phyloP scores from a whole-genome alignment of 2,329 filamentous ascomycete species.

The Aspergillus brunneoviolaceus region DNA sequence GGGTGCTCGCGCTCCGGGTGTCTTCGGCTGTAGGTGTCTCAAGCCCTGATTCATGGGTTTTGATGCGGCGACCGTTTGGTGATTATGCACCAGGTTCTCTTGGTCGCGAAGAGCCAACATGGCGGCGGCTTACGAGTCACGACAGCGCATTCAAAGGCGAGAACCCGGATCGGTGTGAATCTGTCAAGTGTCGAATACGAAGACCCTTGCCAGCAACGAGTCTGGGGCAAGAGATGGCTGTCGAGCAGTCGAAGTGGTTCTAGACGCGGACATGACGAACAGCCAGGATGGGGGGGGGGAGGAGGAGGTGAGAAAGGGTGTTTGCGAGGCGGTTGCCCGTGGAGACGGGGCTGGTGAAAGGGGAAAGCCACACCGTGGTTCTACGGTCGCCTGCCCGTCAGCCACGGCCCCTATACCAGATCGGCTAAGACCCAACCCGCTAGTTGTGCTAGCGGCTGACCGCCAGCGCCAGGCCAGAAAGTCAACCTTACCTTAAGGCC shows the following conservation, averaged over 20 bases:
- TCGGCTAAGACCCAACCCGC: slow-evolving; percentile 6
- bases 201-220: slow-evolving; percentile 2
- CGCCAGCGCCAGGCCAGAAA: slow-evolving; percentile 17
- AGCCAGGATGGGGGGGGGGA: slow-evolving; percentile 7
- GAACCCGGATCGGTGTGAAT: background rate
- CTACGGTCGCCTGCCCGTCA: background rate
- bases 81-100: slow-evolving; percentile 78
- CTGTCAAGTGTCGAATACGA: slow-evolving; percentile 1
- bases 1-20: slow-evolving; percentile 70
- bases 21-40: slow-evolving; percentile 68
- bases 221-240: background rate
- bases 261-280: slow-evolving; percentile 19
- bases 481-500: slow-evolving; percentile 15
- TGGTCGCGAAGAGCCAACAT: slow-evolving; percentile 84
- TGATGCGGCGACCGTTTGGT: slow-evolving; percentile 66
- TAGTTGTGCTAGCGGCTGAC: slow-evolving; percentile 18
- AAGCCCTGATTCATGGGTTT: slow-evolving; percentile 70
- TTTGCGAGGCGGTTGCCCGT: slow-evolving; percentile 40
- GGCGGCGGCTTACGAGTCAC: slow-evolving; percentile 26
- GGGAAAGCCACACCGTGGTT: background rate
- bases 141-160: slow-evolving; percentile 21
- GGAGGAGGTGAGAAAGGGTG: slow-evolving; percentile 3
- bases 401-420: slow-evolving; percentile 7
- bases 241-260: slow-evolving; percentile 17
- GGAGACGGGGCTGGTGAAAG: slow-evolving; percentile 32